Evolutionary conservation across 2,329 filamentous ascomycete genomes (phyloP), one percentile per base, ranked within the genome.

Genomic region (Drechslera avenae): DNA sequence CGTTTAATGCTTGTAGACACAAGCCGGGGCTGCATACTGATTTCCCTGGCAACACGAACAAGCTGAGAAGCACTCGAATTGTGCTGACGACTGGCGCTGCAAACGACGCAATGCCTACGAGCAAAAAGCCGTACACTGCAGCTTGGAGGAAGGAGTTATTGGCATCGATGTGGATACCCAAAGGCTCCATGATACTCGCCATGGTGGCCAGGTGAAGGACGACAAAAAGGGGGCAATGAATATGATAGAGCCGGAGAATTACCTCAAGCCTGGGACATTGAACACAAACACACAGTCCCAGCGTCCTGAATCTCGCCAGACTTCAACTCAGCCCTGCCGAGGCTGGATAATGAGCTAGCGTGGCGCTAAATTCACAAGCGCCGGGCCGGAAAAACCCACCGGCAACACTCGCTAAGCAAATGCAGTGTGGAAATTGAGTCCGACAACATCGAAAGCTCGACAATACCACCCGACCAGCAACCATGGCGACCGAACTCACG

Each of bases 21-120:
- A 28, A 12, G 3, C 4, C 14, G 13, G 30, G 3, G 13, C 9
- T 16, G 17, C 77, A 43, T 71, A 80, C 78, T 30, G 76, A 73
- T 56, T 69, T 69, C 50, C 79, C 79, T 26, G 78, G 78, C 8
- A 81, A 63, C 41, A 81, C 67, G 59, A 81, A 81, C 45, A 81
- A 64, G 57, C 76, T 79, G 45, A 79, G 66, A 32, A 81, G 69
- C 44, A 80, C 59, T 46, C 77, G 66, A 62, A 79, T 68, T 56
- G 77, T 78, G 64, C 76, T 79, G 64, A 78, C 69, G 51, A 80
- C 60, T 5, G 68, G 69, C 39, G 64, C 64, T 52, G 60, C 57
- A 34, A 73, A 60, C 30, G 69, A 58, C 17, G 62, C 64, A 43
- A 68, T 56, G 44, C 70, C 71, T 14, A 64, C 66, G 13, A 70